Evolutionary conservation across 306 rosid genomes (phyloP).

Genomic region (Cucumis cinereus): DNA sequence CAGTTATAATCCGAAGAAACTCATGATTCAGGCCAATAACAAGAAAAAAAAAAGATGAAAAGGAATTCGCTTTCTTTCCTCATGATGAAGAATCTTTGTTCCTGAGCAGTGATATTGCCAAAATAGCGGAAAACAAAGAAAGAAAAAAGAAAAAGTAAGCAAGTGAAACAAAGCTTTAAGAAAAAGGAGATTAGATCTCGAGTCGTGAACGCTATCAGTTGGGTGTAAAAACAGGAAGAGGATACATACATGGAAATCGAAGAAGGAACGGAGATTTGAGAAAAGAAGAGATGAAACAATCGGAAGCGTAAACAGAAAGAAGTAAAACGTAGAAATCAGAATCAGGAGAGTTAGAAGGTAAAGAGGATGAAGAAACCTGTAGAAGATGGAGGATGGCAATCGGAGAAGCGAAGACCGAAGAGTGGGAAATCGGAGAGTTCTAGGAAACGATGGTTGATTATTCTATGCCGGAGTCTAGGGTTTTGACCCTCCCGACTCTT

Average conservation of each 20-base stretch:
- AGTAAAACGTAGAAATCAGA: not conserved
- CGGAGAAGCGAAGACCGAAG: not conserved
- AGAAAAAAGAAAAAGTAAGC: not conserved
- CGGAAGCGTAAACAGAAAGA: not conserved
- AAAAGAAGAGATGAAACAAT: not conserved
- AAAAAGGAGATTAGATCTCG: not conserved
- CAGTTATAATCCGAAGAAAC: not conserved
- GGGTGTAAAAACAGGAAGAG: not conserved
- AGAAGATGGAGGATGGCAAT: not conserved
- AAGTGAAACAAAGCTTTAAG: not conserved
- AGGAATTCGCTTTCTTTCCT: not conserved
- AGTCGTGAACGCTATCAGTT: not conserved
- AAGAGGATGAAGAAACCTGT: not conserved
- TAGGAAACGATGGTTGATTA: not conserved
- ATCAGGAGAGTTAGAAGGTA: not conserved
- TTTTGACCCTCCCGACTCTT: not conserved
- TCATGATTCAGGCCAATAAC: not conserved
- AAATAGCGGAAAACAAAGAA: not conserved
- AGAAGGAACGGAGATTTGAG: not conserved
- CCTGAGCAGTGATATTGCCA: not conserved
- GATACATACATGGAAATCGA: not conserved
- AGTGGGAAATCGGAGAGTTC: not conserved
- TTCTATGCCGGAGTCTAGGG: not conserved
- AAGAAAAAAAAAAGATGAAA: not conserved
- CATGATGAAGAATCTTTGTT: not conserved